phyloP scores from a whole-genome alignment of 345 rosid species.

The Acer campestre region DNA sequence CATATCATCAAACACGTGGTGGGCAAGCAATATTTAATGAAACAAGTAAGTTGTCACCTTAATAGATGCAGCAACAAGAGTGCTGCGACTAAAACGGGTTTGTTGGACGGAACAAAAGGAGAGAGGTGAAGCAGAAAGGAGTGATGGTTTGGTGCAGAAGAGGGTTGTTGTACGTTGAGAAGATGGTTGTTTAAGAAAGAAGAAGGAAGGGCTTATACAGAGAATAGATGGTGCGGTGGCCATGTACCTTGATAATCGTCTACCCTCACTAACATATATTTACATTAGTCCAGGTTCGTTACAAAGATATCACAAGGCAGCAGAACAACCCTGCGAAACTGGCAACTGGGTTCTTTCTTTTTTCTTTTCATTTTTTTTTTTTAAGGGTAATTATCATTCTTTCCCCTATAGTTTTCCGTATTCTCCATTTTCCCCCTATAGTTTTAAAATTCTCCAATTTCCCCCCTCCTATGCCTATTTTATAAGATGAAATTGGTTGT shows the following conservation, averaged over 20 bases:
- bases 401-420: too few species aligned
- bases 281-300: too few species aligned
- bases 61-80: constrained; percentile 39
- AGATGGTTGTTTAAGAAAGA: constrained; percentile 32
- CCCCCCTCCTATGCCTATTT: too few species aligned
- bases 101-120: constrained; percentile 23
- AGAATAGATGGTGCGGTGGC: constrained; percentile 33
- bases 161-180: constrained; percentile 21
- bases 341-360: too few species aligned
- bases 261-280: too few species aligned
- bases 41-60: constrained; percentile 28
- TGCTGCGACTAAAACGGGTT: constrained; percentile 14
- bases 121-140: constrained; percentile 19
- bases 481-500: too few species aligned
- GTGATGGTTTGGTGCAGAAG: constrained; percentile 27
- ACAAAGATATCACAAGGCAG: too few species aligned
- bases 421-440: too few species aligned
- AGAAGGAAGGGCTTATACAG: constrained; percentile 24
- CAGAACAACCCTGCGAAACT: too few species aligned
- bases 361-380: too few species aligned
- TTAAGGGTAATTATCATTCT: too few species aligned
- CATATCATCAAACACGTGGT: constrained; percentile 60
- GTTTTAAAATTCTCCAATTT: too few species aligned
- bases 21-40: constrained; percentile 13
- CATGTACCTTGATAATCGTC: constrained; percentile 23